A percentile compares a stretch with the other conserved stretches of the same genome.
Conservation (phyloP, 2,329 filamentous ascomycete genomes). For the Aureobasidium mangrovei region DNA sequence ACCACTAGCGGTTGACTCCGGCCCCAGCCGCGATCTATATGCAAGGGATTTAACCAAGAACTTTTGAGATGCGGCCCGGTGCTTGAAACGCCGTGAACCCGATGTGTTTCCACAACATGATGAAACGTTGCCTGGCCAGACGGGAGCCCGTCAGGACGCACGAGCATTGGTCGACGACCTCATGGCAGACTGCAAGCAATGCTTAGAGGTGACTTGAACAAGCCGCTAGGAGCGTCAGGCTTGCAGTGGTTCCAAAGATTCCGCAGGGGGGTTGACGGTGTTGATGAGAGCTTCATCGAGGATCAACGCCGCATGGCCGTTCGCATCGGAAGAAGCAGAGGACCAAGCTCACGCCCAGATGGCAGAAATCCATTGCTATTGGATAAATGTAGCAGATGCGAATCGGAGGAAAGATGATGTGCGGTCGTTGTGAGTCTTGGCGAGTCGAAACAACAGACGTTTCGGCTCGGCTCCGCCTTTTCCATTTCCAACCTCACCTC, state of each 20-base stretch:
- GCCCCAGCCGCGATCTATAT: neutral
- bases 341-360: neutral
- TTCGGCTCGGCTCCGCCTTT: constrained; percentile 8
- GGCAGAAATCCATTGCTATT: neutral
- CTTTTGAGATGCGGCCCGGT: neutral
- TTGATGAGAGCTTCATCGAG: neutral
- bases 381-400: neutral
- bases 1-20: neutral
- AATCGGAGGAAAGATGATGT: neutral
- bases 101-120: neutral
- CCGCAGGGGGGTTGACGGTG: neutral
- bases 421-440: neutral
- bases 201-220: neutral
- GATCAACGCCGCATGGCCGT: neutral
- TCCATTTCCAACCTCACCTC: constrained; percentile 11
- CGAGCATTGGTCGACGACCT: neutral
- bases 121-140: constrained; percentile 1
- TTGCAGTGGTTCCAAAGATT: neutral
- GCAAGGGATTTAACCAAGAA: constrained; percentile 2
- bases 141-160: neutral
- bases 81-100: constrained; percentile 1
- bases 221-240: neutral
- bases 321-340: neutral
- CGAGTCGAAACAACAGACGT: constrained; percentile 8
- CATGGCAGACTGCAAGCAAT: neutral